Evolutionary conservation across 768 basidiomycete genomes (phyloP), one percentile per base, ranked within the genome.

Genomic region (Lyophyllum atratum): DNA sequence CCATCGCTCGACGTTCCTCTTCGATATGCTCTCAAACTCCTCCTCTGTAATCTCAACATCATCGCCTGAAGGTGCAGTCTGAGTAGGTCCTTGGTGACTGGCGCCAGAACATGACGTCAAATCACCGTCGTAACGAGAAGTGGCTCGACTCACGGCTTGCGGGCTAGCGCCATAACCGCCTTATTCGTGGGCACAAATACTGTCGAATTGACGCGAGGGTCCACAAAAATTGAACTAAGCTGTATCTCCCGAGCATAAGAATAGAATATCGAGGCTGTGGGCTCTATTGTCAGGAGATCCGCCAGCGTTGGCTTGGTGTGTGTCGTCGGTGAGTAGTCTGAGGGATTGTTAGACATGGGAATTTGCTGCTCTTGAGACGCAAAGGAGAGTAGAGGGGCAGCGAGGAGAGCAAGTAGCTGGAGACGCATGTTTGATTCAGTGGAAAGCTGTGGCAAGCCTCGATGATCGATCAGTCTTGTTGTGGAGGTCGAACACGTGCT

Each of bases 151-250:
- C 72, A 95, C 91, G 93, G 93, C 72, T 95, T 94, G 65, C 85
- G 75, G 2, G 85, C 69, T 52, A 94, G 74, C 4, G 86, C 86
- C 84, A 93, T 92, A 15, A 95, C 85, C 9, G 92, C 93, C 70
- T 88, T 90, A 71, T 96, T 95, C 24, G 89, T 91, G 0, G 93
- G 93, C 4, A 87, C 92, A 42, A 96, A 79, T 10, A 95, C 51
- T 0, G 92, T 92, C 53, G 75, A 70, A 7, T 70, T 75, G 1
- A 65, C 54, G n/a, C 54, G 54, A 7, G 66, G 53, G 31, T 78
- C 72, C 17, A 70, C 66, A 49, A 93, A 80, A 10, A 77, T 74
- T 28, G 67, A 64, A 66, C 85, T 86, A n/a, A 87, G 62, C 61
- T 83, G 77, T 1, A 86, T 74, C 64, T 92, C 91, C 6, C 91